These are phyloP conservation scores for Euphorbia peplus DNA, from an alignment of 345 rosid species.

Conservation along the genomic window DNA sequence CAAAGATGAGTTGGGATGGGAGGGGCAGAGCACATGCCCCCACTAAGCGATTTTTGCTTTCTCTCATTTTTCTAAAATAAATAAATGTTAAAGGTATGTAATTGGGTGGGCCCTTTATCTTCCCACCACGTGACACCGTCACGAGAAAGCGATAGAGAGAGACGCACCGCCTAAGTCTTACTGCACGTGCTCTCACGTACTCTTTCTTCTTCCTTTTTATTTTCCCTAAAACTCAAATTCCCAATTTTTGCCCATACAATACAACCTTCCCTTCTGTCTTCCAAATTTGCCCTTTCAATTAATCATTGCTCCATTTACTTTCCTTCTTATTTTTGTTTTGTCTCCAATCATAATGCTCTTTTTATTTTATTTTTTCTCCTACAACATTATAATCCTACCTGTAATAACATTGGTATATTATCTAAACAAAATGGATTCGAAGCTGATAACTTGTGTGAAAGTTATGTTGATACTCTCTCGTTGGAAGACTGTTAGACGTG, in stretches of 20 bases:
- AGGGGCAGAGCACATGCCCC: constrained; percentile 36
- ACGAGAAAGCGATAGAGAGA: constrained; percentile 29
- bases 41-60: constrained; percentile 17
- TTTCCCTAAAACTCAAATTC: background rate
- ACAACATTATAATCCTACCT: too few species aligned
- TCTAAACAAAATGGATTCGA: too few species aligned
- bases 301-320: too few species aligned
- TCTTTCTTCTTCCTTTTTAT: background rate
- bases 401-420: too few species aligned
- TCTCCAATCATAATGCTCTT: too few species aligned
- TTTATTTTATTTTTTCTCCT: too few species aligned
- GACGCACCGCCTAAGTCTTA: constrained; percentile 22
- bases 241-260: background rate
- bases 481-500: too few species aligned
- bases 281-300: background rate
- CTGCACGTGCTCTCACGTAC: constrained; percentile 40
- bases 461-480: too few species aligned
- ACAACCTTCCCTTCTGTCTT: background rate
- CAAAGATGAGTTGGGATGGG: too few species aligned
- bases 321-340: too few species aligned
- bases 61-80: background rate
- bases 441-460: too few species aligned
- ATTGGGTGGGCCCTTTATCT: constrained; percentile 19
- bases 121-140: constrained; percentile 43
- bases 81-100: background rate